Evolutionary conservation across 2,329 filamentous ascomycete species (phyloP).

Genomic region (Ophiocordyceps polyrhachis-furcata): DNA sequence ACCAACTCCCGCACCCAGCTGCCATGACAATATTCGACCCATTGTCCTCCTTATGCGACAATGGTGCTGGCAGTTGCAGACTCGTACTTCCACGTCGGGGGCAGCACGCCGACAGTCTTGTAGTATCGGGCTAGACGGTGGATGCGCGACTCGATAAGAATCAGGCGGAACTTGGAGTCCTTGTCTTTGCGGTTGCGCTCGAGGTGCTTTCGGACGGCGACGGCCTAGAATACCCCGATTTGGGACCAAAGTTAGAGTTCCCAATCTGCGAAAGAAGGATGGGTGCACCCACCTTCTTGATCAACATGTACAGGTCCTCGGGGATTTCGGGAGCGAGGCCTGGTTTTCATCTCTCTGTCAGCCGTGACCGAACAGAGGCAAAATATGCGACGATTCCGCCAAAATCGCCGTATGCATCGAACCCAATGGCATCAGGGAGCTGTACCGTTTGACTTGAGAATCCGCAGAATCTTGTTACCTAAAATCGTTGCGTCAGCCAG

Average conservation of each 20-base stretch:
- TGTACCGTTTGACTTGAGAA: conserved; percentile 95
- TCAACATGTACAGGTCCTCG: conserved; percentile 99
- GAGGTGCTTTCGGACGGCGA: conserved; percentile 98
- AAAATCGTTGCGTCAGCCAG: conserved; percentile 14
- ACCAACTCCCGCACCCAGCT: conserved; percentile 23
- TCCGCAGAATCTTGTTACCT: conserved; percentile 99
- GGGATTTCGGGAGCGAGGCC: conserved; percentile 97
- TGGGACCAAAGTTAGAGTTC: neutral
- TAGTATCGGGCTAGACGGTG: conserved; percentile 99
- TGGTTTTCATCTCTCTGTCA: conserved; percentile 78
- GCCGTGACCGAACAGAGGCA: conserved; percentile 84
- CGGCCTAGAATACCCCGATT: conserved; percentile 41
- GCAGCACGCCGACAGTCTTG: conserved; percentile 75
- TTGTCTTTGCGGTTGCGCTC: conserved; percentile 99
- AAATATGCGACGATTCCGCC: conserved; percentile 13
- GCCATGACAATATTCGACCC: conserved; percentile 5
- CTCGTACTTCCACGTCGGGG: conserved; percentile 99
- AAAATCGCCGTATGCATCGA: conserved; percentile 8
- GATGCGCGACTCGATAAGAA: conserved; percentile 99
- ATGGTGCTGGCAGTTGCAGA: conserved; percentile 87
- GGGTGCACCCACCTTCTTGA: conserved; percentile 65
- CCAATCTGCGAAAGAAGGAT: neutral
- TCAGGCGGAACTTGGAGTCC: conserved; percentile 99
- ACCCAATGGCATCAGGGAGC: conserved; percentile 17
- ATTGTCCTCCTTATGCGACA: conserved; percentile 50